Base-by-base conservation (phyloP, 2,329 filamentous ascomycete species). In the Neonectria hederae region DNA sequence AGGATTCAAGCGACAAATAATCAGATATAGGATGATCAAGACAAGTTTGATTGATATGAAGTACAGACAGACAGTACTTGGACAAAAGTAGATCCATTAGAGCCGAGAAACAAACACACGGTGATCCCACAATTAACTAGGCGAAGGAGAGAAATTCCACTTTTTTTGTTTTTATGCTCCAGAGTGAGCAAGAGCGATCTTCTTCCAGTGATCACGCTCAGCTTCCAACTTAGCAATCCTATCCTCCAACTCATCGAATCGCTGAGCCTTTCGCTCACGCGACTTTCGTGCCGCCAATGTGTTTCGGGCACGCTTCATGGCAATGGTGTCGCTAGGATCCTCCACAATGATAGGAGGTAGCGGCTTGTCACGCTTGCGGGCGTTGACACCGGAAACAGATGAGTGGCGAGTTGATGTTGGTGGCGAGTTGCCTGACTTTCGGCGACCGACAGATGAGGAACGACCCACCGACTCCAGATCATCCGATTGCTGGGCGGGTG, bases 201-300 rank as follows among this genome's bases (percentile, higher is more conserved):
- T 79, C 83, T 89, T 90, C 88, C 88, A 90, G 75, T 89, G 85
- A 78, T 89, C 88, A 72, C 87, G 84, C 76, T 90, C 88, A 43
- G 85, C 83, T 78, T 90, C 85, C 28, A 95, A 82, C 76, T 91
- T 89, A 19, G 83, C 84, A 74, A 97, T 94, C 74, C 87, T 84
- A 42, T 86, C 86, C 82, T 97, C 92, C 49, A 97, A 84, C 62
- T 89, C 87, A 60, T 92, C 89, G 65, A 95, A 84, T 71, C 90
- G 87, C 76, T 91, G 86, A 62, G 92, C 89, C 83, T 97, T 97
- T 70, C 93, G 90, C 75, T 93, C 90, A 56, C 95, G 90, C 64
- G 94, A 97, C 82, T 97, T 97, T 70, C 95, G 93, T 73, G 95
- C 95, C 19, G 95, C 95, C 78, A 97, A 87, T 9, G 94, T 97